Base-by-base conservation (phyloP, 257 asterid species). In the Solanum tarapatanum region DNA sequence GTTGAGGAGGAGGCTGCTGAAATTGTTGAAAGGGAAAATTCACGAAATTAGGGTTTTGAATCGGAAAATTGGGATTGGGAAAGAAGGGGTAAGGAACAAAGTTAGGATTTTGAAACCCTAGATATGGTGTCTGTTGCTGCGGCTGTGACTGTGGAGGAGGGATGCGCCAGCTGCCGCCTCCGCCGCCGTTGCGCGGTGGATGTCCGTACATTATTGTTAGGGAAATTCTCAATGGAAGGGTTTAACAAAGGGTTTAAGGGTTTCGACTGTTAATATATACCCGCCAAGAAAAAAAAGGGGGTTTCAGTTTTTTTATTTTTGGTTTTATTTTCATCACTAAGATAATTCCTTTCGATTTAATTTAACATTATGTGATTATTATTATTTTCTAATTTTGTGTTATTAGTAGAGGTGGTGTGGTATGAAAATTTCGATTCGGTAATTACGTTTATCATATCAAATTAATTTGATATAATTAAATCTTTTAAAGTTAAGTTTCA, bases 41-140 rank as follows among this genome's bases (percentile, higher is more conserved):
- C 0, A 30, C 7, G 7, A 82, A 82, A 45, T 45, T 80, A 82
- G 85, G 85, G 85, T 5, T 48, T 28, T 82, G 85, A 48, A 82
- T 10, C 0, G 43, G 69, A 30, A 82, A 82, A 48, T 48, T 82
- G 30, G 85, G 85, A 10, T 82, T 82, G 43, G 43, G 85, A 30
- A 45, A 82, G 66, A 48, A 82, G 39, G 84, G 84, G 39, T 43
- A 19, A 82, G 66, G 84, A 14, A 79, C 7, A 90, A 89, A 84
- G 82, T 82, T 91, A 30, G 89, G 91, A 87, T 55, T 90, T 74
- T 77, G 91, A n/a, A 72, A 66, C 37, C 89, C 73, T 88, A 87
- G 19, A 39, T 39, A 83, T 13, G 70, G 37, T 72, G 87, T 60
- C 68, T 88, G 93, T 24, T 62, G 69, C 60, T 83, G 92, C 76